These are phyloP conservation scores for Royoungia palumana DNA, from an alignment of 768 basidiomycete species.

Conservation along the genomic window DNA sequence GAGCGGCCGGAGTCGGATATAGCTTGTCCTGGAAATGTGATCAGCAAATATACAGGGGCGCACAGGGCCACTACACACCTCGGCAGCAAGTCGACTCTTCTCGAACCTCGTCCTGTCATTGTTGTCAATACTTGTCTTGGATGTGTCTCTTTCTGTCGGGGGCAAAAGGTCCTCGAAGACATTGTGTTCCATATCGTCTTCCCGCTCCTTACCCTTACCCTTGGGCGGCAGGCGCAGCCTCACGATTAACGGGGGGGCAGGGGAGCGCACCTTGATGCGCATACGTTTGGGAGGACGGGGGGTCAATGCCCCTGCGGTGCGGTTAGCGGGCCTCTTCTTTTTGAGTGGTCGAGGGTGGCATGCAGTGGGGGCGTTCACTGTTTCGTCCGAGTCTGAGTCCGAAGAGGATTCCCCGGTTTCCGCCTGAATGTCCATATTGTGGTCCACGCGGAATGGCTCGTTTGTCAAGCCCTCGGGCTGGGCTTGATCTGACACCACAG, in stretches of 20 bases:
- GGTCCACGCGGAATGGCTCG: conserved; percentile 20
- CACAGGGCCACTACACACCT: conserved; percentile 46
- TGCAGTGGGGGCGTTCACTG: conserved; percentile 13
- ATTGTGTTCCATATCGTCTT: conserved; percentile 57
- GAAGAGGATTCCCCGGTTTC: conserved; percentile 34
- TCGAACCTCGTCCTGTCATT: conserved; percentile 73
- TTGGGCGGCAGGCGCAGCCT: conserved; percentile 57
- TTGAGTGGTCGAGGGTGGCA: conserved; percentile 18
- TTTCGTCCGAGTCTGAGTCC: conserved; percentile 27
- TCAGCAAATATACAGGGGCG: background rate
- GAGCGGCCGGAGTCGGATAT: conserved; percentile 40
- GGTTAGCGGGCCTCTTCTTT: conserved; percentile 30
- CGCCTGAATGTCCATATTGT: conserved; percentile 33
- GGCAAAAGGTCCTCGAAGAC: conserved; percentile 84
- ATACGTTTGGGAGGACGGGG: conserved; percentile 44
- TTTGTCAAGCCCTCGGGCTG: conserved; percentile 30
- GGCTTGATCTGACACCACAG: conserved; percentile 23
- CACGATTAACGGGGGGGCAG: conserved; percentile 39
- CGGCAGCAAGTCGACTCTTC: conserved; percentile 63
- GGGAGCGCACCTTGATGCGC: conserved; percentile 39
- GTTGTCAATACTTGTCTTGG: conserved; percentile 58
- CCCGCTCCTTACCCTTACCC: conserved; percentile 66
- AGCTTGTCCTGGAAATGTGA: conserved; percentile 44
- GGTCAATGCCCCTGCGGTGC: conserved; percentile 17
- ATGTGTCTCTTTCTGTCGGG: conserved; percentile 65